These are phyloP conservation scores for Phaffia australis DNA, from an alignment of 768 basidiomycete species.

Conservation along the genomic window DNA sequence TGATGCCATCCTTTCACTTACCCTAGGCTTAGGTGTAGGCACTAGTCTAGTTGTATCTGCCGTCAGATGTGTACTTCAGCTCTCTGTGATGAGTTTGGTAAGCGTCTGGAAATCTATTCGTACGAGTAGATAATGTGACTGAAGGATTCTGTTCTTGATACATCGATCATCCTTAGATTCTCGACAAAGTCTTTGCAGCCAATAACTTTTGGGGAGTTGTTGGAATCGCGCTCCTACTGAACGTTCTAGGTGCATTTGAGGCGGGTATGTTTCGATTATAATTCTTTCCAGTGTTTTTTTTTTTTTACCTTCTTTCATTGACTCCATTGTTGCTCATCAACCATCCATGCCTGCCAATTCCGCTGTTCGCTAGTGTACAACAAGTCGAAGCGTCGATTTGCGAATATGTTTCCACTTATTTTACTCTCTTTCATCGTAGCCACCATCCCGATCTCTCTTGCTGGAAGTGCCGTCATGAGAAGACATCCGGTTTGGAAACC, in stretches of 20 bases:
- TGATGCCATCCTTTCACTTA: slow-evolving; percentile 54
- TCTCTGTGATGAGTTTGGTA: slow-evolving; percentile 57
- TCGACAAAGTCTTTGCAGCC: slow-evolving; percentile 65
- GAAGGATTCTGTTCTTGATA: neutral
- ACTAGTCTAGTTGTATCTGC: slow-evolving; percentile 50
- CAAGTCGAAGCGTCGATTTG: slow-evolving; percentile 61
- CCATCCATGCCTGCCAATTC: neutral
- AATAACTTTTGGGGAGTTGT: slow-evolving; percentile 64
- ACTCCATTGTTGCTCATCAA: neutral
- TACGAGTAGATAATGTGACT: neutral
- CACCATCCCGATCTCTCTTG: slow-evolving; percentile 65
- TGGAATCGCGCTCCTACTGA: slow-evolving; percentile 54
- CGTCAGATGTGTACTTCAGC: slow-evolving; percentile 63
- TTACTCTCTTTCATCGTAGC: slow-evolving; percentile 60
- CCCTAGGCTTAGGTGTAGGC: slow-evolving; percentile 59
- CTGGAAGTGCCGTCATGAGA: slow-evolving; percentile 62
- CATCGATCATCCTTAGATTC: slow-evolving; percentile 34
- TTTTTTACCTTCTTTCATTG: neutral
- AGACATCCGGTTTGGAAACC: slow-evolving; percentile 73
- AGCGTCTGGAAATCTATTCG: neutral
- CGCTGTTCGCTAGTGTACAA: slow-evolving; percentile 52
- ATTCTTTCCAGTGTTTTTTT: neutral
- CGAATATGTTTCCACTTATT: slow-evolving; percentile 63
- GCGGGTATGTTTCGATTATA: slow-evolving; percentile 25
- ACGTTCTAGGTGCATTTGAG: slow-evolving; percentile 3